These are phyloP conservation scores for Hippophae gyantsensis DNA, from an alignment of 306 rosid species.

Conservation along the genomic window DNA sequence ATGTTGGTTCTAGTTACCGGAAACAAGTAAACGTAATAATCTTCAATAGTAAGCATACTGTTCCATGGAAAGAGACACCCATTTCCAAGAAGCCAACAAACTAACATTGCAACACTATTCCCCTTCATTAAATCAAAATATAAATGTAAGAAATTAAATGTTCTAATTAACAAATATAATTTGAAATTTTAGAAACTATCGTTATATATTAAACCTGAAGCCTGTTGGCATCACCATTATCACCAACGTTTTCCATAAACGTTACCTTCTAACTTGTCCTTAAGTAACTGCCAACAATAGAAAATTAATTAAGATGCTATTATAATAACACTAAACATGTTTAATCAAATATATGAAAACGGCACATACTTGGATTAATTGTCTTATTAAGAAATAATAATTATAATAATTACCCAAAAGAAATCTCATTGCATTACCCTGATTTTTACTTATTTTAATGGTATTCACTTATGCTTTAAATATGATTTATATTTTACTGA, in stretches of 20 bases:
- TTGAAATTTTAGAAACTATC: neutral
- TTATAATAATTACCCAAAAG: too few relatives aligned
- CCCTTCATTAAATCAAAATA: constrained; percentile 37
- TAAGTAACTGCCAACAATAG: too few relatives aligned
- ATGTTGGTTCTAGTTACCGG: constrained; percentile 41
- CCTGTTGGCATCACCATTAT: constrained; percentile 27
- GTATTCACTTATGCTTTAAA: too few relatives aligned
- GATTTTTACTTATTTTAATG: too few relatives aligned
- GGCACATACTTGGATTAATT: too few relatives aligned
- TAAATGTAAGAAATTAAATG: constrained; percentile 4
- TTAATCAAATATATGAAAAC: too few relatives aligned
- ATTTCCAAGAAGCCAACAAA: constrained; percentile 89
- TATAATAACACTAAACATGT: too few relatives aligned
- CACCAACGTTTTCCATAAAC: constrained; percentile 22
- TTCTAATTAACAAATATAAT: neutral
- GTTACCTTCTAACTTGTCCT: too few relatives aligned
- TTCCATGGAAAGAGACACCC: constrained; percentile 86
- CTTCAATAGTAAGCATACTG: constrained; percentile 82
- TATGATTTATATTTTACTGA: too few relatives aligned
- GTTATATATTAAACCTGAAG: constrained; percentile 38
- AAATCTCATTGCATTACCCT: too few relatives aligned
- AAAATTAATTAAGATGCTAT: too few relatives aligned
- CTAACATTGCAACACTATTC: constrained; percentile 38
- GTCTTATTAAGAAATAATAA: too few relatives aligned
- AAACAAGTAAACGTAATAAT: constrained; percentile 63